Evolutionary conservation across 2,329 filamentous ascomycete genomes (phyloP), one percentile per base, ranked within the genome.

Genomic region (Xylaria multiplex): DNA sequence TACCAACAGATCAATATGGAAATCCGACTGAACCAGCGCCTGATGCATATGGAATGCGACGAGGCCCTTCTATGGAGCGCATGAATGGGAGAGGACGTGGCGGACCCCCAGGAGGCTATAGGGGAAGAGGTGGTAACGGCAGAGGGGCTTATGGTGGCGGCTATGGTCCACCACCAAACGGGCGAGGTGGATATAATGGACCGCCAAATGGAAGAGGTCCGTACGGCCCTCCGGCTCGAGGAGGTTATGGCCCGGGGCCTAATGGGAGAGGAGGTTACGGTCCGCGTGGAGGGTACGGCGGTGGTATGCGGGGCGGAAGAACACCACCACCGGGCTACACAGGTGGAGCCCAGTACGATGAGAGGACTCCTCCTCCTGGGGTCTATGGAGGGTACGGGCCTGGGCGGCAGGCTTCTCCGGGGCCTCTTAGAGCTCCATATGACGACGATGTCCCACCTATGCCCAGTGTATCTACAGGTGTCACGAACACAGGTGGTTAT

Each of bases 1-100:
- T 76, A 14, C 71, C 77, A 14, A 79, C 79, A 14, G 91, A 93
- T 70, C 87, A 88, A 67, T 92, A 91, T 70, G 90, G 89, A 49
- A 91, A 91, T 73, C 80, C 82, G 46, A 77, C 79, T 43, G 79
- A 75, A n/a, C 71, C 27, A 27, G 5, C 79, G 0, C 75, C 76
- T 6, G 83, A 83, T 71, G 78, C 76, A 14, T 87, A 84, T 71
- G 83, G 78, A 59, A 77, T 81, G 75, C 82, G 81, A 65, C 79
- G 80, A 71, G 82, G 79, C 2, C 82, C 80, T 55, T 86, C 82
- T 8, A 77, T 77, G 60, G 85, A 83, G 62, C 82, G 80, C 48
- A 81, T 81, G 78, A 84, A 80, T 72, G 79, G 82, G 8, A 84
- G 86, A 63, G 86, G 87, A 27, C 83, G 90, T 73, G 88, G 87